Conservation (phyloP, 805 yeast species). For the Ogataea parapolymorpha region DNA sequence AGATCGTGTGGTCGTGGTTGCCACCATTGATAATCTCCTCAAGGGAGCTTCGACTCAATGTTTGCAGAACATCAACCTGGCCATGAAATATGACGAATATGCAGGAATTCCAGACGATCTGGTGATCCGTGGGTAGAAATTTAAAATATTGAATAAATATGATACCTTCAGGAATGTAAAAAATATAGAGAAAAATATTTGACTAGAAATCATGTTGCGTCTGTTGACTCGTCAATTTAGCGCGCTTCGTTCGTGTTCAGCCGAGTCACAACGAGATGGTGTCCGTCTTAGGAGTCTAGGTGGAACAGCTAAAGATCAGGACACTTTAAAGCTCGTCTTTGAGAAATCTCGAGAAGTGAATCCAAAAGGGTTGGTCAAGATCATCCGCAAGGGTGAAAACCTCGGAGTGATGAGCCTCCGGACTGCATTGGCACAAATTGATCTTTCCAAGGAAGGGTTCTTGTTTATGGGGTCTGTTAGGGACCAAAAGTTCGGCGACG, state of each 20-base stretch:
- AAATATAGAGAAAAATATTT: background rate
- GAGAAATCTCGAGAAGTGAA: slow-evolving; percentile 16
- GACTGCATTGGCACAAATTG: slow-evolving; percentile 15
- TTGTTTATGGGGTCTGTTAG: slow-evolving; percentile 19
- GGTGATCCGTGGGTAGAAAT: slow-evolving; percentile 41
- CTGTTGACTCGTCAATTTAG: background rate
- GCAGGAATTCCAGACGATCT: slow-evolving; percentile 86
- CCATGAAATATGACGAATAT: slow-evolving; percentile 86
- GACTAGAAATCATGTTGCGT: background rate
- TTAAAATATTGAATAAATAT: background rate
- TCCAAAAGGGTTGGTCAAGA: slow-evolving; percentile 18
- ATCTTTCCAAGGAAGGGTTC: slow-evolving; percentile 27
- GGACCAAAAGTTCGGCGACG: slow-evolving; percentile 7
- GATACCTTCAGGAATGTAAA: background rate
- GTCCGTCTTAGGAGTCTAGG: slow-evolving; percentile 2
- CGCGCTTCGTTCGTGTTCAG: background rate
- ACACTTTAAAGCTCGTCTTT: slow-evolving; percentile 25
- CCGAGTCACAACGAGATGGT: background rate
- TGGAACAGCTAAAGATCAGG: slow-evolving; percentile 29
- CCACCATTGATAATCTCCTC: slow-evolving; percentile 91
- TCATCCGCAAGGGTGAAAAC: slow-evolving; percentile 18
- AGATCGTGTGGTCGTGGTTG: slow-evolving; percentile 89
- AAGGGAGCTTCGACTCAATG: slow-evolving; percentile 99
- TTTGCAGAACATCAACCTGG: slow-evolving; percentile 90
- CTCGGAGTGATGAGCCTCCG: slow-evolving; percentile 13